Conservation (phyloP, 202 grass and related monocot genomes). For the Eragrostis tef region DNA sequence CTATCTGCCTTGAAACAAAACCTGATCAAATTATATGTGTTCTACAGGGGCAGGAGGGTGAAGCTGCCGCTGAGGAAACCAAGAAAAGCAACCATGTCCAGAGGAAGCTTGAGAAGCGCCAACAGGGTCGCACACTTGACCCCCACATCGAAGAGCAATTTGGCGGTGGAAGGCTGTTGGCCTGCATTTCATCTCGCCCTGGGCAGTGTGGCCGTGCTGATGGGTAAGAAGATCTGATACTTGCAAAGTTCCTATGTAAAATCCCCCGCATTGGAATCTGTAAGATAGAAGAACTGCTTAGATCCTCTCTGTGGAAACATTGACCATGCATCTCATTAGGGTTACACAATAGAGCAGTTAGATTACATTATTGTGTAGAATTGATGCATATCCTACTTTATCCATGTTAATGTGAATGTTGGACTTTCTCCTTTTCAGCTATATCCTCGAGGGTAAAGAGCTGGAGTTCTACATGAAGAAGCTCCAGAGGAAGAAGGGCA, state of each 20-base stretch:
- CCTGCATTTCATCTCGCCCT: conserved; percentile 71
- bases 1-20: no score
- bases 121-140: conserved; percentile 54
- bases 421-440: conserved; percentile 40
- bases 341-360: background rate
- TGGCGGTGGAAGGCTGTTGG: conserved; percentile 61
- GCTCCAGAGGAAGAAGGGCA: conserved; percentile 68
- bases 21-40: no score
- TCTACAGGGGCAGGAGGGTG: conserved; percentile 51
- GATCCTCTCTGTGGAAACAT: no score
- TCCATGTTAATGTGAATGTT: background rate
- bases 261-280: no score
- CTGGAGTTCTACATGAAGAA: conserved; percentile 82
- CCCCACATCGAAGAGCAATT: conserved; percentile 74
- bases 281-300: no score
- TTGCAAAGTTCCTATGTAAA: no score
- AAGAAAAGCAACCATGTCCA: conserved; percentile 68
- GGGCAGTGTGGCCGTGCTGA: conserved; percentile 77
- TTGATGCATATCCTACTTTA: background rate
- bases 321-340: no score
- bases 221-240: conserved; percentile 44
- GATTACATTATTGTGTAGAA: background rate
- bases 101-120: conserved; percentile 71
- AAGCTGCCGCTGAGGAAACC: conserved; percentile 42
- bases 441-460: conserved; percentile 70